Conservation (phyloP, 2,329 filamentous ascomycete genomes). For the Sporothrix luriei region DNA sequence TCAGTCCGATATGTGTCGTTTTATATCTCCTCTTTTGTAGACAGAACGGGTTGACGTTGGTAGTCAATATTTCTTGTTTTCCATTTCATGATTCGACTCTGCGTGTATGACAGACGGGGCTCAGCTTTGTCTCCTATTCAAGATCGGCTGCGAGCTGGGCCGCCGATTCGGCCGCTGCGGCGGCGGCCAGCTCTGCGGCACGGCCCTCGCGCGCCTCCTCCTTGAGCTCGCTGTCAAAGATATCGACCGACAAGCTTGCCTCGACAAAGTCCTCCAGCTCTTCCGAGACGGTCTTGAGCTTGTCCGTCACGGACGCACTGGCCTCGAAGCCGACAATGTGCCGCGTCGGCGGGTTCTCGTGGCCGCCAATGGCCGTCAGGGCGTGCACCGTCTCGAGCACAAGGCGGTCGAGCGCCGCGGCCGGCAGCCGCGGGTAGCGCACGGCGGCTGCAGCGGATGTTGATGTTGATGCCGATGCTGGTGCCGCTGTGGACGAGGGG, state of each 20-base stretch:
- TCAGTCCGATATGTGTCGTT: too few species aligned
- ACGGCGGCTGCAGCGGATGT: constrained; percentile 64
- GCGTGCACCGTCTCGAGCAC: constrained; percentile 90
- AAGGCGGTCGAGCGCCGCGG: constrained; percentile 68
- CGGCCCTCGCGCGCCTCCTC: constrained; percentile 52
- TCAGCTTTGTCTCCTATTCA: not conserved
- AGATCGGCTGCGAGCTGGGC: not conserved
- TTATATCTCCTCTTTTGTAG: too few species aligned
- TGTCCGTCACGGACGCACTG: constrained; percentile 86
- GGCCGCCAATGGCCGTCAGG: constrained; percentile 86
- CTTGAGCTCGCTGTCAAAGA: constrained; percentile 61
- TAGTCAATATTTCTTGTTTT: not conserved
- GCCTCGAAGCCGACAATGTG: constrained; percentile 94
- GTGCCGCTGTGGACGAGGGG: constrained; percentile 46
- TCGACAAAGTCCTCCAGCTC: constrained; percentile 96
- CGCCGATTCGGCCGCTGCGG: not conserved
- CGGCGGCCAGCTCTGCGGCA: constrained; percentile 9
- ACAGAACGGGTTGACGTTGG: too few species aligned
- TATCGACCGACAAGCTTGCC: constrained; percentile 82
- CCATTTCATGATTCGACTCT: not conserved
- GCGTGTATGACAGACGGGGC: too few species aligned
- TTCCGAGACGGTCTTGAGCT: constrained; percentile 92
- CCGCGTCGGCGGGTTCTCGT: constrained; percentile 90
- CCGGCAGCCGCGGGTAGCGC: constrained; percentile 73
- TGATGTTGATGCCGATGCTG: constrained; percentile 74